Evolutionary conservation across 768 basidiomycete species (phyloP).

Genomic region (Phlebiopsis flavidoalba): DNA sequence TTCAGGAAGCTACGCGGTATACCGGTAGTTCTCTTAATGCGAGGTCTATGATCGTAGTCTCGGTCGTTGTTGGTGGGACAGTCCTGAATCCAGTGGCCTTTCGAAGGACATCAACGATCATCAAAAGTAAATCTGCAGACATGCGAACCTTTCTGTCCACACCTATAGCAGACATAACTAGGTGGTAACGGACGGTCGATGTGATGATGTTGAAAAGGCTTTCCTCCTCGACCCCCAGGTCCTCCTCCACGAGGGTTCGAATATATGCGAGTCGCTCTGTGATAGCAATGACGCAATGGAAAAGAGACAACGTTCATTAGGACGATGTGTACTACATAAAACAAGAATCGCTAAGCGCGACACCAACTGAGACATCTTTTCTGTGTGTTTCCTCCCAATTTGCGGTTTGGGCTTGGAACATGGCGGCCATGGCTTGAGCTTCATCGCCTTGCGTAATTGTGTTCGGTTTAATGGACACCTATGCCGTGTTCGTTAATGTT

Average conservation of each 20-base stretch:
- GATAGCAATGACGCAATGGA: conserved; percentile 19
- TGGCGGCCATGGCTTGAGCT: conserved; percentile 94
- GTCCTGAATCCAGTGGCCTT: conserved; percentile 99
- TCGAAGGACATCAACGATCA: background rate
- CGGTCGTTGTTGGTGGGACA: conserved; percentile 97
- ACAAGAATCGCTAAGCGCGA: conserved; percentile 54
- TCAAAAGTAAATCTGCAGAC: background rate
- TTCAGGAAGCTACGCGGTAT: conserved; percentile 98
- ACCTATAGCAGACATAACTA: conserved; percentile 98
- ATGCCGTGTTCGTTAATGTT: background rate
- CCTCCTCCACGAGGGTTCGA: conserved; percentile 61
- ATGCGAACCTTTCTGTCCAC: conserved; percentile 87
- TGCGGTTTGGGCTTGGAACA: conserved; percentile 91
- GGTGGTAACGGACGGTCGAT: conserved; percentile 80
- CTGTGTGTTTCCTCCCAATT: conserved; percentile 99
- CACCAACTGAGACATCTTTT: conserved; percentile 99
- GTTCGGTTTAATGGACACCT: conserved; percentile 24
- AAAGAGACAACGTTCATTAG: conserved; percentile 65
- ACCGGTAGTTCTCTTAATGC: conserved; percentile 96
- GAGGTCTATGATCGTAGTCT: conserved; percentile 89
- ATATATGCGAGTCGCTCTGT: conserved; percentile 66
- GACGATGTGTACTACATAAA: conserved; percentile 59
- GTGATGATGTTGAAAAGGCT: conserved; percentile 47
- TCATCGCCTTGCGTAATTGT: conserved; percentile 63
- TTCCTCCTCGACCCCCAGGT: conserved; percentile 53